A percentile compares a stretch with the other conserved stretches of the same genome.
phyloP scores from a whole-genome alignment of 768 basidiomycete species.

The Tricholoma furcatifolium region DNA sequence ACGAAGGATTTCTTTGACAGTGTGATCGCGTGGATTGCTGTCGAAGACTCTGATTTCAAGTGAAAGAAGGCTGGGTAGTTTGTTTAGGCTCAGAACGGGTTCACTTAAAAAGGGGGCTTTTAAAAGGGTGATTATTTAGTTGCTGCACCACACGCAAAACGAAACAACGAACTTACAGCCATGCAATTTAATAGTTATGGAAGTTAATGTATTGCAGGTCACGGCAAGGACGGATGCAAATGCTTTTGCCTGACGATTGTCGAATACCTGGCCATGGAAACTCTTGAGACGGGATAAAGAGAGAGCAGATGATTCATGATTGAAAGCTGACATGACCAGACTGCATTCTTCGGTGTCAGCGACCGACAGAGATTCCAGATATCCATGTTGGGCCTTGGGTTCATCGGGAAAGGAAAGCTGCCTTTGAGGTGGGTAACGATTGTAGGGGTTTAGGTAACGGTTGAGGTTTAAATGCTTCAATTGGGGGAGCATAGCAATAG shows the following conservation, averaged over 20 bases:
- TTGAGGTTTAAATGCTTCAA: background rate
- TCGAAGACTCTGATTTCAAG: background rate
- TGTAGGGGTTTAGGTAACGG: background rate
- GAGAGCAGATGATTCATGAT: background rate
- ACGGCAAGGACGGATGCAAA: background rate
- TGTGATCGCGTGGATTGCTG: background rate
- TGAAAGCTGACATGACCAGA: background rate
- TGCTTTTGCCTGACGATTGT: background rate
- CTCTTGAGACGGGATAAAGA: background rate
- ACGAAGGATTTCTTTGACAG: background rate
- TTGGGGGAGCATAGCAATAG: background rate
- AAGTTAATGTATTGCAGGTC: background rate
- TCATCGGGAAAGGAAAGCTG: no score
- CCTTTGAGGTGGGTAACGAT: background rate
- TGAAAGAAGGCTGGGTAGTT: background rate
- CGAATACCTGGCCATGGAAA: background rate
- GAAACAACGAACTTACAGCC: background rate
- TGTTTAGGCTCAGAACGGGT: background rate
- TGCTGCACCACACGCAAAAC: background rate
- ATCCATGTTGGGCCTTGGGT: background rate
- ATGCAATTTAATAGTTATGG: background rate
- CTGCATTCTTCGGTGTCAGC: background rate
- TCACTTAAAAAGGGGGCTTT: background rate
- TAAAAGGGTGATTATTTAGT: background rate
- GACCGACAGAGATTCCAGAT: background rate